Base-by-base conservation (phyloP, 2,329 filamentous ascomycete genomes). In the Dothistroma pini region DNA sequence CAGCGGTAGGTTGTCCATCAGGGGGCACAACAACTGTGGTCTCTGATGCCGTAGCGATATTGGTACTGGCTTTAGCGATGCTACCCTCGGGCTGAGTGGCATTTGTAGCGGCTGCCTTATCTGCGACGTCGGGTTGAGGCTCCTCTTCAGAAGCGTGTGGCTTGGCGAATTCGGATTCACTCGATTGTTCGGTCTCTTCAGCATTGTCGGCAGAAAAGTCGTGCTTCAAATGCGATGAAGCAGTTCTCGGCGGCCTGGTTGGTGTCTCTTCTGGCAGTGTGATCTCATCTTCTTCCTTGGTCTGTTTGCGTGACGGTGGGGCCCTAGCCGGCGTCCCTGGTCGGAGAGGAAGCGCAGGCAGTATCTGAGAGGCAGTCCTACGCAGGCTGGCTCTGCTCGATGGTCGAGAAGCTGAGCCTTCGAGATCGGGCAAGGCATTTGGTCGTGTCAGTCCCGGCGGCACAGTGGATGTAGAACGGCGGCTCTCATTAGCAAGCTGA, bases 391-490 rank as follows among this genome's bases (percentile, higher is more conserved):
- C 75, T 54, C 76, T 70, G 34, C 74, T 76, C 11, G 70, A 68
- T 5, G 75, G 72, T 47, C 70, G 61, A 8, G 61, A 63, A 41
- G 63, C 52, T 1, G 44, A 59, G 4, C 72, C 72, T 44, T 68
- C 69, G 7, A 71, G 66, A 51, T 68, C 67, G 25, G 68, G 68
- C 32, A 71, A 56, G 9, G 65, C 68, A 25, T 60, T 66, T 31
- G 67, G 66, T 57, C 60, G 71, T 16, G 76, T 71, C 32, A 81
- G 75, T 4, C 79, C 78, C 19, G 79, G 79, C 12, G 79, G 79
- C 31, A 81, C 73, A 0, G 76, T 75, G 1, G 78, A 78, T 10
- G 78, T 80, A 14, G 77, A 71, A 25, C 76, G 74, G 38, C 77
- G 74, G 54, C 74, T 74, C 58, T 75, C 74, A 47, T 74, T 70